Evolutionary conservation across 2,329 filamentous ascomycete genomes (phyloP), one percentile per base, ranked within the genome.

Genomic region (Hawksworthiomyces lignivorus): DNA sequence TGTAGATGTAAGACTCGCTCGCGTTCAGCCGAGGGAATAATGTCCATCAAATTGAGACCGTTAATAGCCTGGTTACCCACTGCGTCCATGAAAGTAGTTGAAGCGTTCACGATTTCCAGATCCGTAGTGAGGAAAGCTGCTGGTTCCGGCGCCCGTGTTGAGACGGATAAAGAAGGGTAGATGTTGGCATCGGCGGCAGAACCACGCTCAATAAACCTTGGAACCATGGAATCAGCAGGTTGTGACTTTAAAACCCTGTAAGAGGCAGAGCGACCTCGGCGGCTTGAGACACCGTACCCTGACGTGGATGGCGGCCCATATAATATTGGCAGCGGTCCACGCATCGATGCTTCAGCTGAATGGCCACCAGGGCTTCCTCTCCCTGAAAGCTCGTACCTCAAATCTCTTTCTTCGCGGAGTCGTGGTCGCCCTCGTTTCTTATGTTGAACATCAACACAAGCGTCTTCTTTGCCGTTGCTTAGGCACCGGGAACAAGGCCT

Each of bases 351-450:
- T 52, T 75, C 73, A 43, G 64, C 58, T 10, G 64, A 59, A 46
- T 67, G 65, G 38, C 67, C 61, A 43, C 68, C 31, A 7, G 43
- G 41, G 34, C 66, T 60, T 45, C 67, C 69, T 44, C 70, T 66
- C 3, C 67, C 57, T 14, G 65, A 57, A 4, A 49, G 31, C 45
- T 80, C 77, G 52, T 73, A 80, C 48, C 76, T 69, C 36, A 70
- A 56, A 49, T 82, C 77, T 52, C 75, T 68, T 46, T 86, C 82
- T 56, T 90, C 85, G 53, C 85, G 77, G 51, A 92, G 67, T 49
- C 86, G 74, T 46, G 86, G 86, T 36, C 86, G 74, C 31, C 86
- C 86, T 52, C 86, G 70, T 60, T 90, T 92, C 62, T 90, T 92
- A 62, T 92, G 86, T 56, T 87, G 82, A 26, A 92, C 85, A 61